Conservation (phyloP, 352 stramenopile species). For the Phytophthora colocasiae region DNA sequence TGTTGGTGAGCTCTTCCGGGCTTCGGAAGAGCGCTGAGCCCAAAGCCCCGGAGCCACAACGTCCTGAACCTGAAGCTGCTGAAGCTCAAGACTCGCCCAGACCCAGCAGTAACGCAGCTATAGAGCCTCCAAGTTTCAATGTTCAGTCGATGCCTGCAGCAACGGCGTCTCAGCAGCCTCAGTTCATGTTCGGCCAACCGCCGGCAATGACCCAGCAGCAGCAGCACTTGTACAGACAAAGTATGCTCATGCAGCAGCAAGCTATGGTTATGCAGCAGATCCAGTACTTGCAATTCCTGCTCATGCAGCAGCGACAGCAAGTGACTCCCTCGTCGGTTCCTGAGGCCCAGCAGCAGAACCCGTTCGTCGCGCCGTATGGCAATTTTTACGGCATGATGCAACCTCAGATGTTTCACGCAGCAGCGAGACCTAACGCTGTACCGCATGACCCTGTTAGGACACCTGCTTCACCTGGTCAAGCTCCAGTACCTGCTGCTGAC, state of each 20-base stretch:
- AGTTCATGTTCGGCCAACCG: slow-evolving; percentile 25
- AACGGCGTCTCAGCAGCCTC: slow-evolving; percentile 7
- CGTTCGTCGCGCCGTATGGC: slow-evolving; percentile 38
- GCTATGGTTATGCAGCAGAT: slow-evolving; percentile 81
- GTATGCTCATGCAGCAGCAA: slow-evolving; percentile 83
- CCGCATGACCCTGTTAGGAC: slow-evolving; percentile 11
- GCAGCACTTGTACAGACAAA: slow-evolving; percentile 66
- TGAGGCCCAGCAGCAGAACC: slow-evolving; percentile 19
- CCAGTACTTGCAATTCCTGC: slow-evolving; percentile 79
- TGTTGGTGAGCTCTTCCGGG: slow-evolving; percentile 59
- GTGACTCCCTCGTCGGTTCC: neutral
- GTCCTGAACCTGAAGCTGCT: slow-evolving; percentile 6
- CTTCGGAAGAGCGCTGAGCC: slow-evolving; percentile 17
- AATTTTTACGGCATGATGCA: slow-evolving; percentile 46
- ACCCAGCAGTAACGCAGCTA: slow-evolving; percentile 8
- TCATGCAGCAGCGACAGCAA: slow-evolving; percentile 47
- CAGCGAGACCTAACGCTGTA: slow-evolving; percentile 11
- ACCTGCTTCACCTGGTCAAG: slow-evolving; percentile 7
- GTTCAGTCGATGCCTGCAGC: neutral
- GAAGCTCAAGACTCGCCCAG: slow-evolving; percentile 39
- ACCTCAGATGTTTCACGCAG: slow-evolving; percentile 37
- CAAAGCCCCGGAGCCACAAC: slow-evolving; percentile 14
- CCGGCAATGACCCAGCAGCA: slow-evolving; percentile 38
- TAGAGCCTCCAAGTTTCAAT: slow-evolving; percentile 19
- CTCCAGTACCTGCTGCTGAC: slow-evolving; percentile 15